Evolutionary conservation across 345 rosid species (phyloP), one percentile per base, ranked within the genome.

Genomic region (Populus davidiana): DNA sequence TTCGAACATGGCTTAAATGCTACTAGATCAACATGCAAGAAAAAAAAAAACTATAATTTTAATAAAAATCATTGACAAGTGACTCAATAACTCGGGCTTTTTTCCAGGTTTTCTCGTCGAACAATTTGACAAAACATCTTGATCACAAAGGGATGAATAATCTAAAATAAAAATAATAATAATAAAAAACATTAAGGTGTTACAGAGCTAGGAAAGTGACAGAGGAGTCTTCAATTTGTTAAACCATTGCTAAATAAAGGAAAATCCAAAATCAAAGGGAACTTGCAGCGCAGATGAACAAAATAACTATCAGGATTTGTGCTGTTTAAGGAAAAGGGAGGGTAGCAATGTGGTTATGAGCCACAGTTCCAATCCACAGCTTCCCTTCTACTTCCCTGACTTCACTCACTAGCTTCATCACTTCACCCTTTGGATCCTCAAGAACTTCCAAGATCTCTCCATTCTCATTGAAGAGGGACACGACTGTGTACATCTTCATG

Each of bases 341-440:
- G 3, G 94, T 90, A 7, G 97, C 97, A 71, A 96, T 92, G 70
- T 96, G 99, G 78, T 93, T 96, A 82, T 93, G 99, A 78, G 95
- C 99, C 70, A 96, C 98, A 38, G 97, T 93, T 66, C 99, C 98
- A 81, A 93, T 93, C 99, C 99, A 96, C 23, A 93, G 88, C 82
- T 90, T 96, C 78, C 97, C 99, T 65, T 90, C 54, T 41, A 83
- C 86, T 82, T 96, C 92, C 79, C 92, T 90, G 39, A 96, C 99
- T 89, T 96, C 99, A 71, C 98, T 96, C 59, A 89, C 98, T 7
- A 96, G 82, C 85, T 91, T 90, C 98, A 96, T 93, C 13, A 93
- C 98, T n/a, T 73, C 86, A 0, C 99, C 97, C 18, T 91, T 82
- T 69, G 82, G 84, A 84, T 96, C 99, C 85, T 93, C 99, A 2